A percentile compares a stretch with the other conserved stretches of the same genome.
These are phyloP conservation scores for Apiospora koreana DNA, from an alignment of 2,329 filamentous ascomycete species.

Conservation along the genomic window DNA sequence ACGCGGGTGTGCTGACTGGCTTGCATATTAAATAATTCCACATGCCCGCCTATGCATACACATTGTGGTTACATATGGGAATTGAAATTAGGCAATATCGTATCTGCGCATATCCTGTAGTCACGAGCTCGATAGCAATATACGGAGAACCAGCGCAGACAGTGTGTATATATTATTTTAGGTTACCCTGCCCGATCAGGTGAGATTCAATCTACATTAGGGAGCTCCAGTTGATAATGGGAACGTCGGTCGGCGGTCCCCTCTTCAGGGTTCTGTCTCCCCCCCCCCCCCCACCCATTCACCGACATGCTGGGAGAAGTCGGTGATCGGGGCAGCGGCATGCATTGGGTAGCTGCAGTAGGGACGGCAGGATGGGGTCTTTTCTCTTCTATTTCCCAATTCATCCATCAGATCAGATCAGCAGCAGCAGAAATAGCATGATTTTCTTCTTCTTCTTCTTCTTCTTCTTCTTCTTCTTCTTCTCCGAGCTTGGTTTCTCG, in stretches of 20 bases:
- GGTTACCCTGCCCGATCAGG: constrained; percentile 3
- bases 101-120: not conserved
- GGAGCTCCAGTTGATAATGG: not conserved
- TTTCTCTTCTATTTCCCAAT: not conserved
- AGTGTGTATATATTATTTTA: not conserved
- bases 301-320: constrained; percentile 7
- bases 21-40: not conserved
- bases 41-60: no score
- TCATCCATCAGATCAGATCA: not conserved
- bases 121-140: not conserved
- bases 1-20: not conserved
- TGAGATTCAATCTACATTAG: constrained; percentile 8
- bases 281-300: not conserved
- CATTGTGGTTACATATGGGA: not conserved
- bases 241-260: not conserved
- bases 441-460: not conserved
- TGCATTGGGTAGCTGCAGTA: not conserved
- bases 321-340: constrained; percentile 2
- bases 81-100: constrained; percentile 1
- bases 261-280: not conserved
- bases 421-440: not conserved
- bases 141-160: no score
- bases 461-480: no score
- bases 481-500: no score
- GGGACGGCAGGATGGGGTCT: not conserved